These are phyloP conservation scores for Petunia hybrid DNA, from an alignment of 305 asterid species.

Conservation along the genomic window DNA sequence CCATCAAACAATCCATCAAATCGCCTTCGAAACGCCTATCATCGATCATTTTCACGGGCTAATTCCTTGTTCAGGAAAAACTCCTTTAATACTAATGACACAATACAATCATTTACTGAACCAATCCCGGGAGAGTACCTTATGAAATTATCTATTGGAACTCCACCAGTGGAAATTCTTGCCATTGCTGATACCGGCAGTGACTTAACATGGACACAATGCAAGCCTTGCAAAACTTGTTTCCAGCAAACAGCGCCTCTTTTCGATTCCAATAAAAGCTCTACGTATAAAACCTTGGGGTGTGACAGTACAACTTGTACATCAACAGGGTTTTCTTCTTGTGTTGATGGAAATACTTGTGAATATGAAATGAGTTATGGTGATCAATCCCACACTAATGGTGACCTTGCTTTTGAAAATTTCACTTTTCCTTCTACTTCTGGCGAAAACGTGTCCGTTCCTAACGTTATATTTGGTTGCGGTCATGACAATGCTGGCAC, in stretches of 20 bases:
- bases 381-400: slow-evolving; percentile 40
- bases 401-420: slow-evolving; percentile 45
- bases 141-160: slow-evolving; percentile 60
- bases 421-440: slow-evolving; percentile 38
- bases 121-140: slow-evolving; percentile 53
- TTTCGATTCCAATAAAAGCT: slow-evolving; percentile 37
- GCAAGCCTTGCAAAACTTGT: slow-evolving; percentile 45
- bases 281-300: slow-evolving; percentile 25
- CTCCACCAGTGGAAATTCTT: slow-evolving; percentile 56
- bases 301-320: slow-evolving; percentile 38
- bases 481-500: slow-evolving; percentile 46
- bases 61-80: background rate
- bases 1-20: slow-evolving; percentile 42
- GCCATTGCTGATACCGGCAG: slow-evolving; percentile 60
- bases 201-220: slow-evolving; percentile 53
- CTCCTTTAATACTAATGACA: background rate
- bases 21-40: slow-evolving; percentile 39
- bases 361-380: slow-evolving; percentile 42
- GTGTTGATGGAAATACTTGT: slow-evolving; percentile 34
- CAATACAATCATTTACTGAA: background rate
- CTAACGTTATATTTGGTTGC: slow-evolving; percentile 48
- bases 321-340: background rate
- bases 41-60: slow-evolving; percentile 56
- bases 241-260: slow-evolving; percentile 43
- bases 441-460: slow-evolving; percentile 25